Conservation (phyloP, 345 rosid genomes). For the Kandelia obovata region DNA sequence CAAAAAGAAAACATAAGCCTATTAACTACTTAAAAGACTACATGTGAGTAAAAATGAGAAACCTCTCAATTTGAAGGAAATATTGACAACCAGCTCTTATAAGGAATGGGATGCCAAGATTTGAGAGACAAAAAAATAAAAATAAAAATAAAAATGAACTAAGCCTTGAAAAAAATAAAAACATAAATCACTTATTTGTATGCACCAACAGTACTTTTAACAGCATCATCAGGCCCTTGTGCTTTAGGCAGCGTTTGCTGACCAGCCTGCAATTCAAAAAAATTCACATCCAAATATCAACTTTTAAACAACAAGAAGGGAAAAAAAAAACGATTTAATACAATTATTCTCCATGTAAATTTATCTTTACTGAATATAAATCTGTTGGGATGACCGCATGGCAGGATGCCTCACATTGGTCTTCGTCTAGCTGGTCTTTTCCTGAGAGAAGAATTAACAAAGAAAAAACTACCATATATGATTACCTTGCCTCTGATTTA, state of each 20-base stretch:
- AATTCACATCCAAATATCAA: background rate
- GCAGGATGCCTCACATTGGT: constrained; percentile 28
- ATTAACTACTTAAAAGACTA: too few species aligned
- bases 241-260: constrained; percentile 33
- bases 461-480: too few species aligned
- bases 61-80: background rate
- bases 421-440: constrained; percentile 20
- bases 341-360: too few species aligned
- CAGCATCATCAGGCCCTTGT: constrained; percentile 29
- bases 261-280: constrained; percentile 22
- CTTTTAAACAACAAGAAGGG: background rate
- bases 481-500: too few species aligned
- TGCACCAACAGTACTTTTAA: constrained; percentile 25
- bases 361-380: background rate
- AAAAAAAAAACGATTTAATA: background rate
- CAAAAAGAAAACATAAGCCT: too few species aligned
- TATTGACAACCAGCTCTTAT: too few species aligned
- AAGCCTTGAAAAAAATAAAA: background rate
- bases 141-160: background rate
- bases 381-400: constrained; percentile 33
- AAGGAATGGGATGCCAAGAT: too few species aligned
- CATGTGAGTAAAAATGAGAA: too few species aligned
- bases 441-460: constrained; percentile 14
- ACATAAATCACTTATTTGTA: constrained; percentile 19
- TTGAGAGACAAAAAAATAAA: too few species aligned